phyloP scores from a whole-genome alignment of 2,329 filamentous ascomycete species.

The Monilinia polystroma region DNA sequence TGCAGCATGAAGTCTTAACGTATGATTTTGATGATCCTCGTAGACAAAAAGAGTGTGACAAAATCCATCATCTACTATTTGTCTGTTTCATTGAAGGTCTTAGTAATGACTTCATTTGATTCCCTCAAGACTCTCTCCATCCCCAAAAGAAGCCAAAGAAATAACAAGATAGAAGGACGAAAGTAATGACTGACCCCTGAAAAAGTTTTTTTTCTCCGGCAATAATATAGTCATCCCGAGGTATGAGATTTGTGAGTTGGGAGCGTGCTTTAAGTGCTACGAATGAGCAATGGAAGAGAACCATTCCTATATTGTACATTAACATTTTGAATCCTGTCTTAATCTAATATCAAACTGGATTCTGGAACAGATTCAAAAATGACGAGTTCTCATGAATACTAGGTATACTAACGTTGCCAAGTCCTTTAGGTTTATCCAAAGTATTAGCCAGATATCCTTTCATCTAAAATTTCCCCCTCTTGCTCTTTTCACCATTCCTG shows the following conservation, averaged over 20 bases:
- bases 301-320: conserved; percentile 49
- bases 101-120: not conserved
- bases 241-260: conserved; percentile 46
- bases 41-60: conserved; percentile 56
- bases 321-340: not conserved
- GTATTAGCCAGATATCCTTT: not conserved
- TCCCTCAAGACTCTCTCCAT: not conserved
- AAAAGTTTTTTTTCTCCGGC: conserved; percentile 53
- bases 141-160: not conserved
- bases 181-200: conserved; percentile 51
- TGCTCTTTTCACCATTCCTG: too few species aligned
- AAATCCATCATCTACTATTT: conserved; percentile 56
- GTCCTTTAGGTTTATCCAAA: not conserved
- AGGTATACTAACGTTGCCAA: conserved; percentile 20
- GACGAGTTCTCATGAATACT: not conserved
- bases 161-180: not conserved
- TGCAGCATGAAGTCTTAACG: conserved; percentile 55
- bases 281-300: conserved; percentile 59
- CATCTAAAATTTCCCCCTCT: too few species aligned
- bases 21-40: conserved; percentile 49
- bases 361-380: too few species aligned
- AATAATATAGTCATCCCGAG: conserved; percentile 49
- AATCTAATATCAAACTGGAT: not conserved
- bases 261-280: conserved; percentile 55
- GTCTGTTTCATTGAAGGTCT: conserved; percentile 42